Evolutionary conservation across 768 basidiomycete species (phyloP), one percentile per base, ranked within the genome.

Genomic region (Termitomyces sp.): DNA sequence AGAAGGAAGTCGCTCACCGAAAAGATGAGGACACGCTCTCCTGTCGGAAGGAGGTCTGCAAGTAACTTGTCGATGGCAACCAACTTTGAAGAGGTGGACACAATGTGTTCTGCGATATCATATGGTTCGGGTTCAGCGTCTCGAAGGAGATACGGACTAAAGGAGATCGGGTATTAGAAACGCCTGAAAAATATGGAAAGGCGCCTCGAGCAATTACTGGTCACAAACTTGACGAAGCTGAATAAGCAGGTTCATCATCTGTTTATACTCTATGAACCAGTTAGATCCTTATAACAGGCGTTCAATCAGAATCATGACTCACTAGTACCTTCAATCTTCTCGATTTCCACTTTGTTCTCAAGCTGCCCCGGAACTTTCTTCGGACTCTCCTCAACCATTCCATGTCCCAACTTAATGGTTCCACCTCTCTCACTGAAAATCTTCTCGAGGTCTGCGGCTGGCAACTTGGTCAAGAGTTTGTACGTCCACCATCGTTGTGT

Each of bases 191-290:
- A 26, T 15, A 5, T 20, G 41, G 4, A 20, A n/a, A n/a, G n/a
- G 54, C 34, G 6, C 18, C 16, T 26, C 13, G 20, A 51, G 29
- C 3, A 65, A 81, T 33, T 61, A 83, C 81, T 89, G 87, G 64
- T 87, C 85, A 68, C 87, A 89, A 49, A 87, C 79, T 73, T 82
- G 81, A 46, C 87, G 77, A 12, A 90, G 72, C 68, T 89, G 87
- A 75, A 89, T 80, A 47, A 90, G 67, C n/a, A 89, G 73, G 67
- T 86, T 87, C 80, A 84, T 84, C 45, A 85, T 72, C 59, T 77
- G 77, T 56, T 70, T 76, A 77, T 80, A 85, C 54, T 75, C 82
- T 83, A 34, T 16, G 24, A 53, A 20, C 1, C 9, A 26, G 10
- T 61, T 22, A 31, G 34, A 4, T 8, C 44, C 13, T 18, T 59